Base-by-base conservation (phyloP, 1,139 yeast genomes). In the Lodderomyces pseudojiufengensis region DNA sequence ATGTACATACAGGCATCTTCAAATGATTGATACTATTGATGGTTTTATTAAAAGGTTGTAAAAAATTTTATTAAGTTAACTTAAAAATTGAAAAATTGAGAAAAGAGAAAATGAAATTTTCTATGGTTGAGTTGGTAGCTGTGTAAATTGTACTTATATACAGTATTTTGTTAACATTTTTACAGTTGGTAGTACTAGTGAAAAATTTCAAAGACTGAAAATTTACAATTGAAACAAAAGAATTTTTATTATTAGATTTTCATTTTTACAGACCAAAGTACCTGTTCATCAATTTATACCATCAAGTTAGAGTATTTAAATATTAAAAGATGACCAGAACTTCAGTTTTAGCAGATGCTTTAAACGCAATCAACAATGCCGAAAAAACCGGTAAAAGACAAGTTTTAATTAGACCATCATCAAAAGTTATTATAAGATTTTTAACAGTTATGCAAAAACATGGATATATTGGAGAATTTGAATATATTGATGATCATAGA, bases 331-430 rank as follows among this genome's bases (percentile, higher is more conserved):
- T 92, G 97, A 88, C 97, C 68, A 90, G 97, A 80, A 78, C 97
- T 59, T 92, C 98, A 57, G 98, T 86, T 67, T 84, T 92, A 73
- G 97, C 97, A 62, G 98, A 92, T 76, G 97, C 98, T 66, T 84
- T 92, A 66, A 90, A 92, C 70, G 81, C 96, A 59, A 92, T 92
- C 70, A 87, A 90, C 90, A 92, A 92, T 70, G 98, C 98, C 70
- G 98, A 92, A 78, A 92, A 90, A 76, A 82, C 97, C 67, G 98
- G 98, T 73, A 92, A 92, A 78, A 86, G 98, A 76, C 98, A 92
- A 79, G 98, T 92, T 55, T 74, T 92, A 68, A 80, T 92, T 70
- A 87, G 98, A 82, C 98, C 98, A 53, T 90, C 97, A 39, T 92
- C 98, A 63, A 92, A 92, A 80, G 98, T 92, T 57, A 88, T 92